These are phyloP conservation scores for Chrysoporthe cubensis DNA, from an alignment of 2,329 filamentous ascomycete species.

Conservation along the genomic window DNA sequence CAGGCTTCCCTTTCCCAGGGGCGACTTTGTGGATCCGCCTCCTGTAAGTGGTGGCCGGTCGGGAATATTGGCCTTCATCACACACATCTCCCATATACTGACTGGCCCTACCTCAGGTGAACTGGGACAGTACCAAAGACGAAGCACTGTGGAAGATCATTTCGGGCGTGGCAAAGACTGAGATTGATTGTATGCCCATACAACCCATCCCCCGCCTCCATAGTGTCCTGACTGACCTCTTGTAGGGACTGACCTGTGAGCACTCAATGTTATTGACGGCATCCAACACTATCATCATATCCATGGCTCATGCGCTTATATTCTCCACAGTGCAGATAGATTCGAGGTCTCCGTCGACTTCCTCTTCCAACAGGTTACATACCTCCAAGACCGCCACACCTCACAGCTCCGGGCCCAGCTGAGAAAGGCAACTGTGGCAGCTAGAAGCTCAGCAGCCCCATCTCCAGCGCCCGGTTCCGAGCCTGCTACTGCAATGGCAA, in stretches of 20 bases:
- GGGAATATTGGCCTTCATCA: background rate
- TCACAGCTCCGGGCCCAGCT: conserved; percentile 91
- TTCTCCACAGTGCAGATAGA: conserved; percentile 61
- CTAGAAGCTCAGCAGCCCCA: conserved; percentile 57
- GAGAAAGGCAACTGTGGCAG: conserved; percentile 66
- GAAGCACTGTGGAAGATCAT: conserved; percentile 88
- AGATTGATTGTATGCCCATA: conserved; percentile 76
- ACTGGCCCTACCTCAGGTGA: conserved; percentile 59
- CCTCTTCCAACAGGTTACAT: conserved; percentile 89
- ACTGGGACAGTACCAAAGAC: conserved; percentile 89
- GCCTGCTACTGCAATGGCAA: conserved; percentile 49
- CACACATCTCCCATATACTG: background rate
- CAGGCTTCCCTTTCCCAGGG: conserved; percentile 84
- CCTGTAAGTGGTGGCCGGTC: conserved; percentile 59
- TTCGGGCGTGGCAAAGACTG: conserved; percentile 77
- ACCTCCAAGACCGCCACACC: conserved; percentile 85
- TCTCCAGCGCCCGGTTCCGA: conserved; percentile 61
- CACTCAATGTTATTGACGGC: conserved; percentile 26
- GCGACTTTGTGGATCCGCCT: conserved; percentile 87
- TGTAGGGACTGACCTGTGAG: conserved; percentile 77
- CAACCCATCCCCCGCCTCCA: background rate
- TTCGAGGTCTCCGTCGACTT: conserved; percentile 90
- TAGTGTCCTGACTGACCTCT: conserved; percentile 22
- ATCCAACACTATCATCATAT: conserved; percentile 25
- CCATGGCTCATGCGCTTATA: conserved; percentile 5